These are phyloP conservation scores for Gillenia trifoliata DNA, from an alignment of 306 rosid species.

Conservation along the genomic window DNA sequence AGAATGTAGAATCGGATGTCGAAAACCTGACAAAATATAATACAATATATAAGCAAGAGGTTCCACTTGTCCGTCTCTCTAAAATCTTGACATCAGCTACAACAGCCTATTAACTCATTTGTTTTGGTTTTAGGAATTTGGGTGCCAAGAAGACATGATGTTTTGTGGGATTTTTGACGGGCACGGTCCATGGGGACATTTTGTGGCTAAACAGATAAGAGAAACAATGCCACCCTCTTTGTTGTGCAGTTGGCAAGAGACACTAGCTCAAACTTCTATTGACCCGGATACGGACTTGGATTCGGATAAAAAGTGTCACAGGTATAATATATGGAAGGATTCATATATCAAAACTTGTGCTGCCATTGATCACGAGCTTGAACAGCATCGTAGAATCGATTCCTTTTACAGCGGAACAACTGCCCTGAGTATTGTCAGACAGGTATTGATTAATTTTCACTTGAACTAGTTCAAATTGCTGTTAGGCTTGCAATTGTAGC, in stretches of 20 bases:
- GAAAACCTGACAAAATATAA: too few species aligned
- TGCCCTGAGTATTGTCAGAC: conserved; percentile 78
- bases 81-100: too few species aligned
- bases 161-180: conserved; percentile 93
- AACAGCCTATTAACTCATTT: not conserved
- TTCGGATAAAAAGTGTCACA: conserved; percentile 39
- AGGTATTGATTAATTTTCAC: conserved; percentile 39
- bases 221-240: conserved; percentile 73
- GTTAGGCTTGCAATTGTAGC: not conserved
- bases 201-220: conserved; percentile 74
- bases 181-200: conserved; percentile 95
- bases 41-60: too few species aligned
- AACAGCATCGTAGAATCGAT: conserved; percentile 60
- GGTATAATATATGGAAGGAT: conserved; percentile 67
- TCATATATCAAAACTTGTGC: conserved; percentile 84
- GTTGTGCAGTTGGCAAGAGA: conserved; percentile 79
- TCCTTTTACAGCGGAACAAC: conserved; percentile 88
- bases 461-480: not conserved
- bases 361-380: conserved; percentile 68
- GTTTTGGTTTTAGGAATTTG: conserved; percentile 63
- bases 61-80: too few species aligned
- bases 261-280: conserved; percentile 48
- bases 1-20: too few species aligned
- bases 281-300: conserved; percentile 34
- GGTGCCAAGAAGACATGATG: conserved; percentile 89